Conservation (phyloP, 2,329 filamentous ascomycete species). For the Thielaviopsis punctulata region DNA sequence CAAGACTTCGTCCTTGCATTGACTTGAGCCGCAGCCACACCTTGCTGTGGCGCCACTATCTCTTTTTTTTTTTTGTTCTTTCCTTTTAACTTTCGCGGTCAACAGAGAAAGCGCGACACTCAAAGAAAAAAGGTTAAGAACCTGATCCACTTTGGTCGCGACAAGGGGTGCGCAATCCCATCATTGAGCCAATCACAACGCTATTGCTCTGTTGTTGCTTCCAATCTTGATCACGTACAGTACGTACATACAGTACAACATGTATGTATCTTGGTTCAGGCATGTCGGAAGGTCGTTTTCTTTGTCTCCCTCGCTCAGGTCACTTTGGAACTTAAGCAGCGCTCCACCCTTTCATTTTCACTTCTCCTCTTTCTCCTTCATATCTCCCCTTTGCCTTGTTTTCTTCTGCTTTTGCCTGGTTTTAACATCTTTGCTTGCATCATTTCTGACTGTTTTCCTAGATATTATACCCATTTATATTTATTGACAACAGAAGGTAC, state of each 20-base stretch:
- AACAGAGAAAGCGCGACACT: too few species aligned
- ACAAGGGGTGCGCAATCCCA: conserved; percentile 3
- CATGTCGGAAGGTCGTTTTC: conserved; percentile 11
- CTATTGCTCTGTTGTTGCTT: conserved; percentile 40
- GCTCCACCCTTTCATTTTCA: conserved; percentile 3
- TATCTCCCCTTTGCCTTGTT: neutral
- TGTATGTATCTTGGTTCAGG: conserved; percentile 11
- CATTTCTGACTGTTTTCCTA: neutral
- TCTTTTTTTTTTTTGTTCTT: neutral
- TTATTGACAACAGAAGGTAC: neutral
- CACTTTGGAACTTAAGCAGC: conserved; percentile 9
- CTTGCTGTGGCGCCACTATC: conserved; percentile 1
- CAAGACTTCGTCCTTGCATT: neutral
- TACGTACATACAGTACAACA: too few species aligned
- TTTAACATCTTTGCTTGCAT: conserved; percentile 4
- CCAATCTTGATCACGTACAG: conserved; percentile 11
- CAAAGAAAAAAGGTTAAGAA: conserved; percentile 1
- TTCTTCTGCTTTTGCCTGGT: neutral
- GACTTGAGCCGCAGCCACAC: conserved; percentile 4
- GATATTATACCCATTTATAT: too few species aligned
- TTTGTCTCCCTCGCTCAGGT: conserved; percentile 10
- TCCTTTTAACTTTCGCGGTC: neutral
- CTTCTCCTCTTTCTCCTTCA: conserved; percentile 8
- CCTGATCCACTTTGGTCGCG: conserved; percentile 11
- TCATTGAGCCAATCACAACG: conserved; percentile 24